Evolutionary conservation across 2,329 filamentous ascomycete genomes (phyloP), one percentile per base, ranked within the genome.

Genomic region (Cytospora leucostoma): DNA sequence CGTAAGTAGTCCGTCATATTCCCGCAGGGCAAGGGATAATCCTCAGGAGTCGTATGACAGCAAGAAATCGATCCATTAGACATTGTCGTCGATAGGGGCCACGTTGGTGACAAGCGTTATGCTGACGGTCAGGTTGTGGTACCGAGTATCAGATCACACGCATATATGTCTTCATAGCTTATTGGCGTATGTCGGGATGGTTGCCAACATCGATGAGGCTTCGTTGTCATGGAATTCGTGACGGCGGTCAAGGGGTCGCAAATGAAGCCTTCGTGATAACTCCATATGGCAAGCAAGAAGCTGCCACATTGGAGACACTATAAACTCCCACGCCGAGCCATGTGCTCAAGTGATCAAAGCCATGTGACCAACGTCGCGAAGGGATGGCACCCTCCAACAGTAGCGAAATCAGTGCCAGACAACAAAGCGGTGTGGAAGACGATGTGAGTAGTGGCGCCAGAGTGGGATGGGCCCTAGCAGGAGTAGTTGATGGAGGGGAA

Each of bases 181-280:
- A 65, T 65, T 65, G 64, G 61, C 38, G 51, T 56, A 33, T 7
- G 10, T 19, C 17, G 52, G 57, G 34, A 61, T 57, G 61, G 61
- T 50, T 63, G 64, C 61, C 53, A 56, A 52, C 61, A 53, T 59
- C 11, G 10, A 55, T 21, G 53, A 59, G 33, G 34, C 47, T 35
- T 53, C n/a, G 33, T 40, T 32, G 61, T 53, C 44, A 37, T 17
- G 54, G 57, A 21, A 35, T 27, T 21, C n/a, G 54, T 51, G 61
- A 60, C n/a, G 40, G 32, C 56, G 47, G 49, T 57, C 56, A 60
- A 53, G 38, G 44, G 35, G 27, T 6, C 4, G 21, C 37, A 63
- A 54, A 54, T 62, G 44, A 56, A 59, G 60, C 44, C 33, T 40
- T 63, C 61, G 53, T 57, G 56, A 58, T 33, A 51, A 55, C 60